Base-by-base conservation (phyloP, 345 rosid genomes). In the Trapa incisa region DNA sequence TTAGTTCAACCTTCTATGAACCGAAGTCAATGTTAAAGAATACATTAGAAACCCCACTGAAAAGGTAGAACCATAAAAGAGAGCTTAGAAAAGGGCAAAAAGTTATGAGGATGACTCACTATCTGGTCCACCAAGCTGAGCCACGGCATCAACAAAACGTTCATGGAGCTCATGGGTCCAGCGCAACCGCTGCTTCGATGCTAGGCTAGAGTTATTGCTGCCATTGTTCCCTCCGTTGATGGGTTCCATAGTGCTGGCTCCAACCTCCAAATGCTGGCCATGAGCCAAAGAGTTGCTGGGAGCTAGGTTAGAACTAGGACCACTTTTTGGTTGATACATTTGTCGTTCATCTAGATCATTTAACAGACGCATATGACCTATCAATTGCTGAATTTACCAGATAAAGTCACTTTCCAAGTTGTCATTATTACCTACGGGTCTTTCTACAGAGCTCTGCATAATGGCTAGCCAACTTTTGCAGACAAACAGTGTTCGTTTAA, bases 91-190 rank as follows among this genome's bases (percentile, higher is more conserved):
- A 58, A 65, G 65, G 61, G 8, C 3, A 57, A 54, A 36, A 15
- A 61, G 16, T 42, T 57, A 53, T 43, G 37, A 50, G 13, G 57
- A 66, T 68, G 69, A 94, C 97, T 86, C 77, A 94, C 97, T 78
- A 79, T 94, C 99, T 65, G 97, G 97, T 73, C 99, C 99, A 62
- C 99, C 99, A 72, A 94, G 97, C 80, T 94, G 99, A 61, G 97
- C 91, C 14, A 94, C 99, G n/a, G 97, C 92, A 84, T 91, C 95
- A 67, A 94, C 99, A 78, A 94, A 94, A 68, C 97, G 99, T 50
- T 94, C 99, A 68, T 94, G 99, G 69, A 94, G 99, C 67, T 94
- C 99, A 73, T 94, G 85, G 22, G 99, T 94, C 99, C 99, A 94
- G 58, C 96, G 97, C 78, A 94, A 67, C 48, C 97, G 82, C 77